Conservation (phyloP, 2,329 filamentous ascomycete species). For the Tolypocladium paradoxum region DNA sequence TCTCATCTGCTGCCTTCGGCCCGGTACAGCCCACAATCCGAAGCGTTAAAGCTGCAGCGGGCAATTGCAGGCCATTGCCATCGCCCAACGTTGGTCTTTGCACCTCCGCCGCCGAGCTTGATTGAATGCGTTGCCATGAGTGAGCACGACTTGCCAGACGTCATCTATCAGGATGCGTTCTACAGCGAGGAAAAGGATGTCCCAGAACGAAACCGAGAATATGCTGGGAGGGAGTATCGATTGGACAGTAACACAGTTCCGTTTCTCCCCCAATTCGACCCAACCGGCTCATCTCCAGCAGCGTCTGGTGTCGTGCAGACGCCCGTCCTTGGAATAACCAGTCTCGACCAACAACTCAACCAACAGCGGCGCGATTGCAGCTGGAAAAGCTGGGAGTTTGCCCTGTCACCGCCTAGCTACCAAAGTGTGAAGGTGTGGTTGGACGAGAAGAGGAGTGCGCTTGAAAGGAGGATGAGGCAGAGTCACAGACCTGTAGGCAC, state of each 20-base stretch:
- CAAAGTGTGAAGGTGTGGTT: conserved; percentile 63
- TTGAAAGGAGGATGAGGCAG: conserved; percentile 9
- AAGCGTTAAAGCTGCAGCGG: neutral
- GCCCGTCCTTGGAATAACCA: conserved; percentile 35
- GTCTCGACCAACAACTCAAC: conserved; percentile 39
- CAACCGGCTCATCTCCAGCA: conserved; percentile 42
- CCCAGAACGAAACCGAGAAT: conserved; percentile 65
- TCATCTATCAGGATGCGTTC: conserved; percentile 75
- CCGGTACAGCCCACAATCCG: neutral
- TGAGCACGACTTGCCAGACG: conserved; percentile 38
- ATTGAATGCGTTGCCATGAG: conserved; percentile 11
- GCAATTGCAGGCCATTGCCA: neutral
- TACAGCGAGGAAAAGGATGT: conserved; percentile 81
- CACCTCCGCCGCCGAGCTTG: conserved; percentile 15
- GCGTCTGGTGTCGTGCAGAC: conserved; percentile 42
- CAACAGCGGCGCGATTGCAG: conserved; percentile 41
- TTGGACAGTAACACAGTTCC: conserved; percentile 65
- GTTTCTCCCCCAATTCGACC: conserved; percentile 70
- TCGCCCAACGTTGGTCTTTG: conserved; percentile 11
- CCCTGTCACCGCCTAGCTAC: conserved; percentile 56
- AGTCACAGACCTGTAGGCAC: conserved; percentile 12
- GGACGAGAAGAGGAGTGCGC: conserved; percentile 17
- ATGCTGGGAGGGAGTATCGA: conserved; percentile 78
- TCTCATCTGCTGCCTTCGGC: neutral
- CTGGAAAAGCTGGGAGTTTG: conserved; percentile 62